Percentiles rank a stretch among this genome's conserved stretches.
Conservation (phyloP, 2,329 filamentous ascomycete genomes). For the Epichloe festucae region DNA sequence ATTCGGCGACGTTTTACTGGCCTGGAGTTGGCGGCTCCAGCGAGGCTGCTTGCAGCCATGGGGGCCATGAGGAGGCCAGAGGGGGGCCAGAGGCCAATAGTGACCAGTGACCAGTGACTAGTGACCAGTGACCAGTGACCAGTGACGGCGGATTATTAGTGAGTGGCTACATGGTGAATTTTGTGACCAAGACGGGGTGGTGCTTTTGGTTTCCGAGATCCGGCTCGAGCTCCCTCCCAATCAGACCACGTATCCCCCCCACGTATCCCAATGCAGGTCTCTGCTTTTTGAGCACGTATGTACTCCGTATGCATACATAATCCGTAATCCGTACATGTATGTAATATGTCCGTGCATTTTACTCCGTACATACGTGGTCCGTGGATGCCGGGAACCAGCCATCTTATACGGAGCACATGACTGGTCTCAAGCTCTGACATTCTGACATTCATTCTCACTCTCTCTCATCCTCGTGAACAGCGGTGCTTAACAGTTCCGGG, state of each 20-base stretch:
- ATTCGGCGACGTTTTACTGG: not conserved
- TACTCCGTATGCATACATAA: too few relatives aligned
- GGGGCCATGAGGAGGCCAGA: not conserved
- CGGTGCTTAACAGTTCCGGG: too few relatives aligned
- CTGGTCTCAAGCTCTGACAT: too few relatives aligned
- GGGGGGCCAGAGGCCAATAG: too few relatives aligned
- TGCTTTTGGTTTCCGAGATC: conserved; percentile 6
- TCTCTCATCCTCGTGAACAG: too few relatives aligned
- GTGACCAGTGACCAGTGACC: too few relatives aligned
- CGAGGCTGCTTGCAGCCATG: conserved; percentile 8
- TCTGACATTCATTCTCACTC: too few relatives aligned
- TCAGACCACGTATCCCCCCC: conserved; percentile 8
- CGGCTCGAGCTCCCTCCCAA: conserved; percentile 8
- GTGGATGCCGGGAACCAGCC: not conserved
- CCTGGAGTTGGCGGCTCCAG: conserved; percentile 2
- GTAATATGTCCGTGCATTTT: conserved; percentile 1
- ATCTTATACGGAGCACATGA: too few relatives aligned
- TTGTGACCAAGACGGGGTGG: not conserved
- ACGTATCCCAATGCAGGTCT: conserved; percentile 9
- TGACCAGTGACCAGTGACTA: too few relatives aligned
- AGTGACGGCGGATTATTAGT: not conserved
- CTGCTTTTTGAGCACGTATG: conserved; percentile 6
- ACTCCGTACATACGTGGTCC: not conserved
- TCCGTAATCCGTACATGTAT: too few relatives aligned
- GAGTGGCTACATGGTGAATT: not conserved